These are phyloP conservation scores for Spirogloea muscicola DNA, from an alignment of 139 green algal species.

Conservation along the genomic window DNA sequence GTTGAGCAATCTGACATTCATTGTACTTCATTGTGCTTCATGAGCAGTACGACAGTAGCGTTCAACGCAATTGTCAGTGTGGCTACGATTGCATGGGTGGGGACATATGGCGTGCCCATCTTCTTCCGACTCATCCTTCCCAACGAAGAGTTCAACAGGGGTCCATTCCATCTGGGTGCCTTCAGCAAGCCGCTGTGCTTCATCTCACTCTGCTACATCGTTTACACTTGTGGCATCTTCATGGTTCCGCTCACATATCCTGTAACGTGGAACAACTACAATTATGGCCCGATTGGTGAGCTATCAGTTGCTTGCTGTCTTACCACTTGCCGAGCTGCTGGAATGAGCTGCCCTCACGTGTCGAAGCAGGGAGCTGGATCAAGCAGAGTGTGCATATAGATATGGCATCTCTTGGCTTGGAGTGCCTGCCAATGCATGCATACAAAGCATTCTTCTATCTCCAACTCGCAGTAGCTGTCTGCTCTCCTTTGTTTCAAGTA, in stretches of 20 bases:
- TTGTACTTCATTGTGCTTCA: no score
- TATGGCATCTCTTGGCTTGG: not conserved
- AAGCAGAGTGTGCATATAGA: not conserved
- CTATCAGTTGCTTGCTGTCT: not conserved
- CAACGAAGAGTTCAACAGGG: slow-evolving; percentile 3
- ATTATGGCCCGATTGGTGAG: slow-evolving; percentile 18
- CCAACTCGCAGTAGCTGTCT: no score
- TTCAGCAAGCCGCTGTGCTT: not conserved
- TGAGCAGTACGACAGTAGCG: slow-evolving; percentile 13
- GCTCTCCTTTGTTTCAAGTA: no score
- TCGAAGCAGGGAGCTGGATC: not conserved
- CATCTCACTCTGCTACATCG: slow-evolving; percentile 10
- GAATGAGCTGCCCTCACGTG: not conserved
- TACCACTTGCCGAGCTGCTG: not conserved
- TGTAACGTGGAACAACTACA: slow-evolving; percentile 24
- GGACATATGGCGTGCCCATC: slow-evolving; percentile 12
- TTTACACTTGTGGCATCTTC: slow-evolving; percentile 23
- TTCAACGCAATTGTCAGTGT: slow-evolving; percentile 15
- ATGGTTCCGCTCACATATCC: slow-evolving; percentile 20
- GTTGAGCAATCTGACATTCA: not conserved
- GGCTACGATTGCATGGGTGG: slow-evolving; percentile 9
- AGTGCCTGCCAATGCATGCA: not conserved
- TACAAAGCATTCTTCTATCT: not conserved
- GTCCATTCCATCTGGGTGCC: slow-evolving; percentile 14
- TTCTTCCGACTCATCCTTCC: slow-evolving; percentile 10